Base-by-base conservation (phyloP, 208 protist genomes). In the Trypanosoma platydactyli region DNA sequence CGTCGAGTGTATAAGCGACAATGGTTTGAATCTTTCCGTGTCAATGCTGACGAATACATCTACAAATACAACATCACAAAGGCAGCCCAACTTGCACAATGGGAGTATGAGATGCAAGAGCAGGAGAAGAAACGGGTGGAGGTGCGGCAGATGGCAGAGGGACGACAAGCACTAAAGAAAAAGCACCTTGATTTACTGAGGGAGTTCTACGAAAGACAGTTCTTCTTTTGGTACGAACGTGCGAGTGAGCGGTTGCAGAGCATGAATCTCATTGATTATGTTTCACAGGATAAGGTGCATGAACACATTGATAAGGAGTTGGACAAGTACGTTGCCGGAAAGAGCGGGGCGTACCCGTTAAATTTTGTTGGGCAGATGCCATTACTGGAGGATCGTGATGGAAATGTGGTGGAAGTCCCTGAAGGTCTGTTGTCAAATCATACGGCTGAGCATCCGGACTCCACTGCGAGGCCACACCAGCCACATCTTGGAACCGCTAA, bases 21-120 rank as follows among this genome's bases (percentile, higher is more conserved):
- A 71, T 97, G 91, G 89, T 77, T 94, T 16, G 91, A 97, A 72
- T 92, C 89, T 5, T 97, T 94, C 51, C 83, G 91, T 49, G 89
- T 97, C 40, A 97, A 97, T 64, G 87, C 88, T 15, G 89, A 97
- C 68, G 88, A 97, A 78, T 97, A 97, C 77, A 92, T 97, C 48
- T 91, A 93, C 80, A 94, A 94, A 79, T 97, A 97, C 77, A 94
- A 92, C 76, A 92, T 94, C 66, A 97, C 91, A 53, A 97, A 97
- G 61, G 72, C 91, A 1, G 86, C 91, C 18, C 88, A 94, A 73
- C 71, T 93, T 46, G 87, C 87, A 33, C 84, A 94, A 71, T 97
- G 91, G 91, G 86, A 97, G 68, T 73, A 88, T 48, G 91, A 97
- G 67, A 97, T 97, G 88, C 81, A 94, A 24, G 83, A 75, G 13